These are phyloP conservation scores for Biscutella auriculata DNA, from an alignment of 441 rosid species.

Conservation along the genomic window DNA sequence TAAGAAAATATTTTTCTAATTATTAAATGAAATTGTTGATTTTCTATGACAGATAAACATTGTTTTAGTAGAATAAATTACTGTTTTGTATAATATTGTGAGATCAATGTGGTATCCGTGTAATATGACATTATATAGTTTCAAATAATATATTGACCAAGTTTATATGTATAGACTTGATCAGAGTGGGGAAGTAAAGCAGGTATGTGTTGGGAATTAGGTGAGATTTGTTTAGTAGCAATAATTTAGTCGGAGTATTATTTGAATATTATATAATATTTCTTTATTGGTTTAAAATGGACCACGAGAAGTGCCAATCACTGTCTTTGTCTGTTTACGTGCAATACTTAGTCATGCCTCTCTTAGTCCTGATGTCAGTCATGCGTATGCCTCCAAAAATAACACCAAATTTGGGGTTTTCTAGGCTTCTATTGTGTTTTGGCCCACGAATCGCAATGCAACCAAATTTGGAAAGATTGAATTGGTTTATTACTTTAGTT, in stretches of 20 bases:
- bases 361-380: constrained; percentile 9
- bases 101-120: too few species aligned
- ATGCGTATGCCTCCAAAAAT: constrained; percentile 12
- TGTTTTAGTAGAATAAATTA: too few species aligned
- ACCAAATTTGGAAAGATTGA: too few species aligned
- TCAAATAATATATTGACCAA: neutral
- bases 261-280: neutral
- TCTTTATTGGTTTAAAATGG: constrained; percentile 1
- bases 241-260: neutral
- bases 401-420: too few species aligned
- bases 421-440: too few species aligned
- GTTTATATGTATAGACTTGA: neutral
- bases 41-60: too few species aligned
- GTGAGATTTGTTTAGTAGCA: constrained; percentile 12
- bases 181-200: constrained; percentile 10
- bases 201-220: constrained; percentile 18
- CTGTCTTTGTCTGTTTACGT: constrained; percentile 6
- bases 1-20: too few species aligned
- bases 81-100: too few species aligned
- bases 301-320: constrained; percentile 10
- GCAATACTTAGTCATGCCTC: neutral
- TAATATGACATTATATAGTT: too few species aligned
- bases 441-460: too few species aligned
- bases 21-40: too few species aligned
- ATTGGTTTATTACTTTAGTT: too few species aligned